Conservation (phyloP, 148 eudicot genomes). For the Fagopyrum esculentum region DNA sequence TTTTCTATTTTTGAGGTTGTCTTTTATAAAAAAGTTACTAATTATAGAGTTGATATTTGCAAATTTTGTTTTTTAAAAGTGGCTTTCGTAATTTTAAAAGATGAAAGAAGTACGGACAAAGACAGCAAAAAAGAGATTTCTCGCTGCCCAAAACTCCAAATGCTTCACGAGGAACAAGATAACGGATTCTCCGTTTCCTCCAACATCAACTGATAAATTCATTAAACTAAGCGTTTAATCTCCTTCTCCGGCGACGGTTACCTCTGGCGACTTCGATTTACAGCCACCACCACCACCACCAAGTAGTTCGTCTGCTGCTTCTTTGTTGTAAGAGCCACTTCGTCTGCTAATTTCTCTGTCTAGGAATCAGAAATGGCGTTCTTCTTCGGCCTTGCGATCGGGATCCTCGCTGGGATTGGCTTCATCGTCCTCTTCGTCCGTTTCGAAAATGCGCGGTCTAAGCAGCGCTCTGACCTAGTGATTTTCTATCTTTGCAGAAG, state of each 20-base stretch:
- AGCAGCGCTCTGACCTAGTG: conserved; percentile 57
- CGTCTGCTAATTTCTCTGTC: background rate
- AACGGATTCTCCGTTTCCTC: background rate
- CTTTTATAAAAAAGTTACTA: no score
- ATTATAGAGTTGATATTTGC: no score
- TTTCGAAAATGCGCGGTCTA: conserved; percentile 80
- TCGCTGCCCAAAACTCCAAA: background rate
- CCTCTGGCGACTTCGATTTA: background rate
- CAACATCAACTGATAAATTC: background rate
- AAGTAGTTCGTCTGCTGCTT: background rate
- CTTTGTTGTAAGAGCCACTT: conserved; percentile 11
- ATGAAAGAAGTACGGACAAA: background rate
- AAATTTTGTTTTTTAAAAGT: no score
- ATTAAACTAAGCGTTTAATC: background rate
- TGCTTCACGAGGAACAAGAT: background rate
- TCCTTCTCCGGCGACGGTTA: background rate
- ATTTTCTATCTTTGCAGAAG: background rate
- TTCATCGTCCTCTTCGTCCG: conserved; percentile 64
- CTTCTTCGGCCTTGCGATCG: conserved; percentile 48
- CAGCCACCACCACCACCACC: no score
- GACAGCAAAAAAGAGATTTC: background rate
- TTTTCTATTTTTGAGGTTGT: no score
- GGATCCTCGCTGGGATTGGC: conserved; percentile 46
- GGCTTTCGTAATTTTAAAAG: background rate
- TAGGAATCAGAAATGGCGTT: conserved; percentile 47